Evolutionary conservation across 306 rosid genomes (phyloP).

Genomic region (Acacia melanoxylon): DNA sequence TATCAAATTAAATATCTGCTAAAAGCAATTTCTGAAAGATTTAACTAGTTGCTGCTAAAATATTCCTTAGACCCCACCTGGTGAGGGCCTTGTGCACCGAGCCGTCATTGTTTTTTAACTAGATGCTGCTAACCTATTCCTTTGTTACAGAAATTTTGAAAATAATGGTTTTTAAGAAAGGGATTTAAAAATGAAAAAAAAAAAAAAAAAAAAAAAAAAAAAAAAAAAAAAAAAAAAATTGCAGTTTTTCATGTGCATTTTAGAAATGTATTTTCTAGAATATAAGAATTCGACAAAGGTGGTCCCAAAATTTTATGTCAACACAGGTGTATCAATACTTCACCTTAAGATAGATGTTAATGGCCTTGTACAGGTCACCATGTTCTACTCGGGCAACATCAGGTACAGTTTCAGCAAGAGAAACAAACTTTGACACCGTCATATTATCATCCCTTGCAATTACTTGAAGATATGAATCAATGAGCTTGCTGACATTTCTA

Average conservation of each 20-base stretch:
- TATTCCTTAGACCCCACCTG: background rate
- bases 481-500: constrained; percentile 70
- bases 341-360: constrained; percentile 88
- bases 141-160: background rate
- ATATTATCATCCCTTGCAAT: constrained; percentile 71
- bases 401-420: constrained; percentile 76
- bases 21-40: background rate
- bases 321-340: constrained; percentile 9
- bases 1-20: background rate
- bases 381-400: constrained; percentile 73
- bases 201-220: background rate
- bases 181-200: background rate
- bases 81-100: too few species aligned
- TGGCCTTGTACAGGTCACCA: constrained; percentile 84
- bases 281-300: background rate
- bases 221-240: background rate
- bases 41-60: background rate
- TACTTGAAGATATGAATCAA: constrained; percentile 90
- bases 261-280: background rate
- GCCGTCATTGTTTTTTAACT: too few species aligned
- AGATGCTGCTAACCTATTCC: background rate
- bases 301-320: constrained; percentile 9
- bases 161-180: background rate
- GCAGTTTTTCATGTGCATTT: background rate
- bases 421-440: constrained; percentile 67